Base-by-base conservation (phyloP, 805 yeast species). In the Zygosaccharomyces lentus region DNA sequence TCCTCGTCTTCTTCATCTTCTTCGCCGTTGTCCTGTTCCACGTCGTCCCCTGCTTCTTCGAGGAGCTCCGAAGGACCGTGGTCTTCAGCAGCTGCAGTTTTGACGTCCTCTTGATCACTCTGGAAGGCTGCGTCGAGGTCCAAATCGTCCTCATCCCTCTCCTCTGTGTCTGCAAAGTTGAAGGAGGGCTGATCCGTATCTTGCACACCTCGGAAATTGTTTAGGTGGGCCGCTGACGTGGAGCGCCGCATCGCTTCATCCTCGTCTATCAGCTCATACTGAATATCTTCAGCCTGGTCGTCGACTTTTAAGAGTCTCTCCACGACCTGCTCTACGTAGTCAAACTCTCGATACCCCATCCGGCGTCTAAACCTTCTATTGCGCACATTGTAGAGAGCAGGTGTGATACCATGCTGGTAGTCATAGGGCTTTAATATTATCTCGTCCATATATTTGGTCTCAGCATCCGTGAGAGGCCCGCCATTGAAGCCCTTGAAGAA, bases 201-300 rank as follows among this genome's bases (percentile, higher is more conserved):
- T 16, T 17, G 45, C 34, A 37, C 27, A 8, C 36, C 45, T 8
- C 39, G 40, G 17, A 46, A 53, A 39, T 58, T 55, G 29, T 45
- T 49, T 25, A 43, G 40, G 41, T 54, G 54, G 2, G 43, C 45
- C 3, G 53, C 48, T 3, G 71, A 50, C 7, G 48, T 45, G 9
- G 58, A 52, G 54, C 53, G 64, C 43, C 47, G 63, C 49, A 40
- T 46, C 19, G 71, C 55, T 25, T 68, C 69, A 49, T 69, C 73
- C 37, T 75, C 75, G 45, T 82, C 89, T 2, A 88, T 72, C 43
- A 88, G 72, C 58, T 90, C 96, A 58, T 82, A 88, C 30, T 76
- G 76, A 21, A 84, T 77, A 37, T 82, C 87, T 61, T 87, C 90
- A 0, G 97, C 96, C 48, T 84, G 89, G 31, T 78, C 86, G 62